Base-by-base conservation (phyloP, 129 eudicot species). In the Oenanthe sinensis region DNA sequence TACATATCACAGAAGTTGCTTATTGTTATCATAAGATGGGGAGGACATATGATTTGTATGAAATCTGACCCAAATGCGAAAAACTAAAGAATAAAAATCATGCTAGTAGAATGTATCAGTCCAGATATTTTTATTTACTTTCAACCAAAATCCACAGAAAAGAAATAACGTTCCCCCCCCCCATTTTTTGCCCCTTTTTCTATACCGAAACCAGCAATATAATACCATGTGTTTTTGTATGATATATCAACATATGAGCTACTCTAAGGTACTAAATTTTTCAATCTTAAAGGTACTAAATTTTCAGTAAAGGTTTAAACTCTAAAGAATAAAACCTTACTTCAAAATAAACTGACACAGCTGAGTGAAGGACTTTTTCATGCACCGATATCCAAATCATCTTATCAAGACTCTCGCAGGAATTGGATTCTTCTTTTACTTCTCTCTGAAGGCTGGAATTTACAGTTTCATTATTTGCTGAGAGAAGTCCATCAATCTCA, bases 371-470 rank as follows among this genome's bases (percentile, higher is more conserved):
- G 72, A 92, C 99, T 76, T 86, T 82, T 85, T 90, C 92, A 84
- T 95, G 89, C 79, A 92, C 54, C 48, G 95, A 86, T 74, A 90
- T 88, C 55, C 78, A 88, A 62, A 87, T 87, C 99, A 95, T 92
- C 83, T 89, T 90, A 77, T 85, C 85, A 16, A 84, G 78, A 72
- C 47, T 80, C 80, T 85, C 72, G 81, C 88, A 83, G 68, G 87
- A 82, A 52, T 55, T 36, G 39, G 84, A 78, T 74, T 83, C 86
- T 80, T 76, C 85, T 63, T 84, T 54, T 55, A 63, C 37, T 71
- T 75, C 13, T 77, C 81, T 46, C 49, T 62, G 81, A 17, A 67
- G 76, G 74, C 74, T 55, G 58, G 87, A 79, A 68, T 74, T 22
- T 58, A 75, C 47, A 77, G 72, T 49, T 17, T 50, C 78, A 58